Percentiles rank a stretch among this genome's conserved stretches.
phyloP scores from a whole-genome alignment of 192 early-diverging fungal genomes.

The Phycomyces nitens region DNA sequence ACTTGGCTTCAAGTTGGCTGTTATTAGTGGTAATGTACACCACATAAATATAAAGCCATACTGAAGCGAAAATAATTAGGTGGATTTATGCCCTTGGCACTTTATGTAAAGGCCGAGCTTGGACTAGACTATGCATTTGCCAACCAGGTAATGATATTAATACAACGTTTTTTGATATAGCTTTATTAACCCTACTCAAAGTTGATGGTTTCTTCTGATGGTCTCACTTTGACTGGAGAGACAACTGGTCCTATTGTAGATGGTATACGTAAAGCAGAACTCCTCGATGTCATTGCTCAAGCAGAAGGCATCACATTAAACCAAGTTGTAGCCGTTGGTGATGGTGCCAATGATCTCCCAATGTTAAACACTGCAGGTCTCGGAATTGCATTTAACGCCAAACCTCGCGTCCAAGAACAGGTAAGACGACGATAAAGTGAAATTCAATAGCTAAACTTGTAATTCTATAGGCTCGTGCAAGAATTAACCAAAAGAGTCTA shows the following conservation, averaged over 20 bases:
- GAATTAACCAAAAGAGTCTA: conserved; percentile 94
- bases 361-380: conserved; percentile 93
- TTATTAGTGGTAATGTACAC: conserved; percentile 71
- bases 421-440: conserved; percentile 14
- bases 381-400: conserved; percentile 97
- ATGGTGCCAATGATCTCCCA: conserved; percentile 95
- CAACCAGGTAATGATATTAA: conserved; percentile 58
- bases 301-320: conserved; percentile 80
- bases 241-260: conserved; percentile 89
- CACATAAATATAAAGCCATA: neutral
- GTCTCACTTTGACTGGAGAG: conserved; percentile 78
- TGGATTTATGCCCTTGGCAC: conserved; percentile 92
- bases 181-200: no score
- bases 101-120: conserved; percentile 85
- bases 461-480: conserved; percentile 34
- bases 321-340: conserved; percentile 96
- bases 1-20: conserved; percentile 92
- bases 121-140: conserved; percentile 98
- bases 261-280: conserved; percentile 88
- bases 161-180: neutral
- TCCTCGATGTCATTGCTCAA: conserved; percentile 94
- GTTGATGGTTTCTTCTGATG: conserved; percentile 83
- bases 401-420: conserved; percentile 92
- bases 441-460: conserved; percentile 24
- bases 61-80: conserved; percentile 36